Base-by-base conservation (phyloP, 2,329 filamentous ascomycete genomes). In the Gnomoniopsis smithogilvyi region DNA sequence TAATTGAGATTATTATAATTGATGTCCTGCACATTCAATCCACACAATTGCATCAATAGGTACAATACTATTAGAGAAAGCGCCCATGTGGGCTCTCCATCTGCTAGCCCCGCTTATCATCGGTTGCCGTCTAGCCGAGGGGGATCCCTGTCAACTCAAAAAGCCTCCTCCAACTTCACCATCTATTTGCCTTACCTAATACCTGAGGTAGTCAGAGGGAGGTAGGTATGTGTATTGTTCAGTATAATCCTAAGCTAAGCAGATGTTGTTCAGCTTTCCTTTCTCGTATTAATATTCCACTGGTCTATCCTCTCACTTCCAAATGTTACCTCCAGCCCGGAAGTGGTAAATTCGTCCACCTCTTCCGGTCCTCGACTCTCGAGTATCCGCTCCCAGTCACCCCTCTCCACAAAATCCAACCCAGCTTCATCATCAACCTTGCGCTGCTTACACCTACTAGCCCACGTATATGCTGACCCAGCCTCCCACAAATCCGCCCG, bases 401-500 rank as follows among this genome's bases (percentile, higher is more conserved):
- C 45, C 6, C 50, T 38, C 10, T 50, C 34, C 21, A 59, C 34
- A 14, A 64, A 65, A 48, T 56, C 57, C 2, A 58, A 41, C 2
- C 61, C 61, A 7, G 21, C 36, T 34, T 54, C 41, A 14, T 54
- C 41, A 14, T 50, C 50, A 2, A 41, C 21, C 11, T 41, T 26
- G 1, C 46, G 45, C 2, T 22, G 47, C 3, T 45, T 26, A 33
- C 64, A 64, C 19, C 54, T 24, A 3, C 58, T 47, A 10, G 45
- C 21, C 71, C 71, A 73, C 0, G 56, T 54, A 2, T 54, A 55
- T 1, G 69, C 65, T 1, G 67, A 66, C 3, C 54, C 8, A 1
- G 64, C 66, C 19, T 65, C 63, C 64, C 66, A 67, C 8, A 64
- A 43, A 11, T 64, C 67, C 19, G 57, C 51, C 11, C 63, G 62